phyloP scores from a whole-genome alignment of 371 early-diverging fungal genomes.

The Dinochytrium kinnereticum region DNA sequence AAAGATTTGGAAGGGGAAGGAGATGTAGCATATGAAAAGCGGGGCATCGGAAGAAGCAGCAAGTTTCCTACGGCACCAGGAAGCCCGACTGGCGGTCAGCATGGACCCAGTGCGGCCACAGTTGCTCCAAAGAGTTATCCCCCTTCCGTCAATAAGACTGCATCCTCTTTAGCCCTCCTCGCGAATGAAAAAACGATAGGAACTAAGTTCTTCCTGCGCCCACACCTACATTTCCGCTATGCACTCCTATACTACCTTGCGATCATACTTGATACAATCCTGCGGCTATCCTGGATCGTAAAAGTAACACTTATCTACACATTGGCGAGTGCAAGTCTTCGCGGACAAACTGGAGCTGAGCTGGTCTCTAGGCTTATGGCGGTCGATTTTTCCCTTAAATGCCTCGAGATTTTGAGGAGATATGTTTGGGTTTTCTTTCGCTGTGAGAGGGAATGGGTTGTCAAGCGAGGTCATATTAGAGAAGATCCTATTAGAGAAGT shows the following conservation, averaged over 20 bases:
- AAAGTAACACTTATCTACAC: conserved; percentile 77
- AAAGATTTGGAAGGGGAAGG: background rate
- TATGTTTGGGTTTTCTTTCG: conserved; percentile 94
- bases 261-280: conserved; percentile 74
- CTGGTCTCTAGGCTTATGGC: conserved; percentile 45
- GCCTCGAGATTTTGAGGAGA: conserved; percentile 79
- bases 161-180: conserved; percentile 7
- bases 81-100: background rate
- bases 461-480: background rate
- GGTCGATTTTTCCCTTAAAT: conserved; percentile 75
- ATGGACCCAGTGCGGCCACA: background rate
- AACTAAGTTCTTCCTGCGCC: conserved; percentile 59
- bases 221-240: conserved; percentile 66
- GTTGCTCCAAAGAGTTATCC: background rate
- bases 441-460: conserved; percentile 80
- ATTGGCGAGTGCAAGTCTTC: conserved; percentile 29
- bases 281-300: conserved; percentile 86
- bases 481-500: conserved; percentile 24
- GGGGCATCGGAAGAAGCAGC: background rate
- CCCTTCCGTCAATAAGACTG: conserved; percentile 23
- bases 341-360: conserved; percentile 14
- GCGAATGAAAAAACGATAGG: background rate
- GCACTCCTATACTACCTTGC: conserved; percentile 73
- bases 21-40: too few relatives aligned
- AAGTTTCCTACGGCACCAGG: background rate